Percentiles rank a stretch among this genome's conserved stretches.
Conservation (phyloP, 179 eudicot species). For the Camellia oleifera region DNA sequence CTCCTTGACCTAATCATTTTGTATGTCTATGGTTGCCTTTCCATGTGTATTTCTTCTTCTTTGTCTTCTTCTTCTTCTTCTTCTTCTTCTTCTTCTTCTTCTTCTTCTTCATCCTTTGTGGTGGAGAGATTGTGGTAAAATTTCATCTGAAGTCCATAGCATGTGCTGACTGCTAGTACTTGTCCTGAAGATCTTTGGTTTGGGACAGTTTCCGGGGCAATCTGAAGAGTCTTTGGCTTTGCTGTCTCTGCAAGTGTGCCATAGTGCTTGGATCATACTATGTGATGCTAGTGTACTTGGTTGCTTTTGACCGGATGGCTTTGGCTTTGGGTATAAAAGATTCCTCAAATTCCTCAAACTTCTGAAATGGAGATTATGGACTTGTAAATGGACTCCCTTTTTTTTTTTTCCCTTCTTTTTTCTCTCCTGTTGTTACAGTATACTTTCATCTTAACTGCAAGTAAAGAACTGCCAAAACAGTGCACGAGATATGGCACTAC, state of each 20-base stretch:
- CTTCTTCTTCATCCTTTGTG: too few species aligned
- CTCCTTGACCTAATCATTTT: neutral
- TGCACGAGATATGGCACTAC: slow-evolving; percentile 65
- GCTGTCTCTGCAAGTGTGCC: neutral
- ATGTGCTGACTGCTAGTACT: too few species aligned
- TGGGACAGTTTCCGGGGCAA: neutral
- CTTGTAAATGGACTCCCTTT: neutral
- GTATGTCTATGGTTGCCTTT: neutral
- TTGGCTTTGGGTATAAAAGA: neutral
- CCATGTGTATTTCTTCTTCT: too few species aligned
- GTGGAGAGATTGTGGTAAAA: slow-evolving; percentile 2
- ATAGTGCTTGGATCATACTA: neutral
- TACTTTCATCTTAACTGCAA: slow-evolving; percentile 86
- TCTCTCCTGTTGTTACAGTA: slow-evolving; percentile 46
- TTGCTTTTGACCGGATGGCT: slow-evolving; percentile 8
- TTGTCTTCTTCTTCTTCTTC: neutral
- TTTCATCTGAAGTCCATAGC: neutral
- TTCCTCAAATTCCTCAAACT: slow-evolving; percentile 14
- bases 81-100: too few species aligned
- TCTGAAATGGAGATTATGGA: neutral
- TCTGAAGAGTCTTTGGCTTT: neutral
- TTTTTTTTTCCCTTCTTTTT: too few species aligned
- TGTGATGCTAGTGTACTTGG: slow-evolving; percentile 2
- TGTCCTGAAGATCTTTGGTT: neutral
- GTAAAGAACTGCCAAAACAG: slow-evolving; percentile 77